Evolutionary conservation across 169 alveolate genomes (phyloP), one percentile per base, ranked within the genome.

Genomic region (Eimeria tenella): DNA sequence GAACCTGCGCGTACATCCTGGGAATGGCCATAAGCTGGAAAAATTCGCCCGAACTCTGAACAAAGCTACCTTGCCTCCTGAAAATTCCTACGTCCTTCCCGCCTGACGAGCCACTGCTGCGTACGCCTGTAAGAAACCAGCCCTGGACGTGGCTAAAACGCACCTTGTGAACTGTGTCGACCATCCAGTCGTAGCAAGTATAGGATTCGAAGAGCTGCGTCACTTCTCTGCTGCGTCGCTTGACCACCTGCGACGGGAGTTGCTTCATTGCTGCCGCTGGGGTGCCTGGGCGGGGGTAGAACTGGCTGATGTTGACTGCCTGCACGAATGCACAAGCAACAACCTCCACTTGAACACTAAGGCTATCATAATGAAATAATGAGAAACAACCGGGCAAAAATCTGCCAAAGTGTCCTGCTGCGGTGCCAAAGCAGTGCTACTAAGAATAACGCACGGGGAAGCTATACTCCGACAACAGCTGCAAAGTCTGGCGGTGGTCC

Each of bases 211-310:
- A 94, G 58, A 95, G 93, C 52, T 86, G 82, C 3, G 94, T 71
- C 23, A 93, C 94, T 25, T 70, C 93, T 17, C 96, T 82, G 75
- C 96, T 92, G 42, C 96, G 81, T 3, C 92, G 88, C 90, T 95
- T 95, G n/a, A 91, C 96, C 15, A 84, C 63, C 15, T 56, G 87
- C 19, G 94, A 89, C 7, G 93, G 93, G n/a, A 96, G 92, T 88
- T 96, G 96, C 95, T 97, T 96, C 98, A 98, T 96, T 91, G 97
- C 96, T 53, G 99, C 99, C 0, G 99, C 99, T 15, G 98, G 98
- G 3, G 99, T 99, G 42, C 99, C 99, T 21, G 99, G 99, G 58
- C 99, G 95, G 42, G 99, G 99, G 93, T 99, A 99, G 95, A 98
- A 99, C 97, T 99, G 99, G 21, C 99, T 98, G 89, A 99, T 99